Conservation (phyloP, 768 basidiomycete genomes). For the Phlebiopsis gigantea region DNA sequence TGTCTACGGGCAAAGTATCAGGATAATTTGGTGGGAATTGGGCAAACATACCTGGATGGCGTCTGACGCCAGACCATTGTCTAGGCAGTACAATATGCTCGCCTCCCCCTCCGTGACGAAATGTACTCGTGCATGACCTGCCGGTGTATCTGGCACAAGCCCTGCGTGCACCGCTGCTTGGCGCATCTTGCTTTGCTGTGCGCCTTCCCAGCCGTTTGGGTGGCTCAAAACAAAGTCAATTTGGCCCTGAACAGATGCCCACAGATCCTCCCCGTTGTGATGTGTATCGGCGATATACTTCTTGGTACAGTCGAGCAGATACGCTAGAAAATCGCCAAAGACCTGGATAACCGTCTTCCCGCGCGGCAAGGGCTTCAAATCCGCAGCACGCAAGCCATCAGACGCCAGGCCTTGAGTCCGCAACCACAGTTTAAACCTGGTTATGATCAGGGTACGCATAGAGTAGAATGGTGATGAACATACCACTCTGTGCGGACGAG, state of each 20-base stretch:
- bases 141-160: conserved; percentile 36
- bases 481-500: conserved; percentile 15
- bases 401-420: neutral
- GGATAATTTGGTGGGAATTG: neutral
- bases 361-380: neutral
- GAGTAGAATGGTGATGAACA: neutral
- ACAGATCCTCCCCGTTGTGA: conserved; percentile 37
- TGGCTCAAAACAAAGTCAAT: conserved; percentile 54
- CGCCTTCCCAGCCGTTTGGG: conserved; percentile 63
- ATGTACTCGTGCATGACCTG: conserved; percentile 38
- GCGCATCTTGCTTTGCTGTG: conserved; percentile 53
- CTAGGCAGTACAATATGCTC: conserved; percentile 51
- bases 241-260: conserved; percentile 36
- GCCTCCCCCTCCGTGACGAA: conserved; percentile 64
- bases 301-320: conserved; percentile 7
- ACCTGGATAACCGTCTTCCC: conserved; percentile 5
- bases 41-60: neutral
- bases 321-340: conserved; percentile 9
- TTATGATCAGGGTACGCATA: neutral
- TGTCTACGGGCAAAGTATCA: conserved; percentile 9
- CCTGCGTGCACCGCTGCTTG: conserved; percentile 46
- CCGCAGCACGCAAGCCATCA: neutral
- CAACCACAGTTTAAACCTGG: conserved; percentile 11
- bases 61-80: conserved; percentile 25
- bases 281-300: conserved; percentile 23